Evolutionary conservation across 441 rosid genomes (phyloP).

Genomic region (Erodium moschatum): DNA sequence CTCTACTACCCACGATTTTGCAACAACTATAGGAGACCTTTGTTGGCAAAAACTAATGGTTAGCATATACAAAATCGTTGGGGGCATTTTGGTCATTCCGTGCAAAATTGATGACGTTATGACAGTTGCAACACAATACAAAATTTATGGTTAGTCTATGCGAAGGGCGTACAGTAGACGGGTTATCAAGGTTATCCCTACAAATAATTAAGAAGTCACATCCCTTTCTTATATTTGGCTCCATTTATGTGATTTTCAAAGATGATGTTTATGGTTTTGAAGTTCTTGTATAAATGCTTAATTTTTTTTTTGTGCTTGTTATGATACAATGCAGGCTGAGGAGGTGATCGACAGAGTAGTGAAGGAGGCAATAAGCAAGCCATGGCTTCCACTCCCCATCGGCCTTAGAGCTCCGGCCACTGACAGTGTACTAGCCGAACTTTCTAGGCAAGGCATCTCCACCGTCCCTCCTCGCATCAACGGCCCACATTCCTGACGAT

Average conservation of each 20-base stretch:
- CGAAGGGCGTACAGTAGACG: no score
- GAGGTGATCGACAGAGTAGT: slow-evolving; percentile 68
- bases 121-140: no score
- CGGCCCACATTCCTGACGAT: slow-evolving; percentile 25
- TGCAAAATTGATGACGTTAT: no score
- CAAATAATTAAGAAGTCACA: no score
- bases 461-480: slow-evolving; percentile 42
- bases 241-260: no score
- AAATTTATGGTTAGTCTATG: no score
- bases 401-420: slow-evolving; percentile 80
- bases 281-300: neutral
- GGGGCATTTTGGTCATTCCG: no score
- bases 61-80: no score
- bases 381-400: slow-evolving; percentile 82
- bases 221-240: neutral
- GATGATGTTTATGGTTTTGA: neutral
- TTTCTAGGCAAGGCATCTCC: slow-evolving; percentile 69
- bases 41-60: no score
- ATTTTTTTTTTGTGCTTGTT: neutral
- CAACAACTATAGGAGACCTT: no score
- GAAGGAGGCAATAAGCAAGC: slow-evolving; percentile 81
- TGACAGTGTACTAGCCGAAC: slow-evolving; percentile 68
- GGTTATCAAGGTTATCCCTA: no score
- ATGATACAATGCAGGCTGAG: slow-evolving; percentile 45
- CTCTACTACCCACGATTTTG: no score